These are phyloP conservation scores for Glonium stellatum DNA, from an alignment of 495 filamentous ascomycete genomes.

Conservation along the genomic window DNA sequence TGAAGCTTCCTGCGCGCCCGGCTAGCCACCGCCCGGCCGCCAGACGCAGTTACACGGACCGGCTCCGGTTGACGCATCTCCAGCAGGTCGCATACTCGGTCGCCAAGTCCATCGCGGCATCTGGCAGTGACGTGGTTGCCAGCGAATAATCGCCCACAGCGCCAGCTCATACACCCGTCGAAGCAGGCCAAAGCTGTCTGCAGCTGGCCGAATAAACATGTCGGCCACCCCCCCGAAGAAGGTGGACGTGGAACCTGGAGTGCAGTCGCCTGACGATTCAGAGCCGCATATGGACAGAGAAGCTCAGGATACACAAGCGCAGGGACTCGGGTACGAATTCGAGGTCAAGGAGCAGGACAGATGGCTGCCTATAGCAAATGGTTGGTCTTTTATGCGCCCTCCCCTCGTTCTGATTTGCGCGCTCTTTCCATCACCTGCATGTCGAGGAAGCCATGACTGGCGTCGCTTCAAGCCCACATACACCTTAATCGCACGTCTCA, in stretches of 20 bases:
- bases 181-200: slow-evolving; percentile 43
- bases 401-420: slow-evolving; percentile 46
- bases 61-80: slow-evolving; percentile 3
- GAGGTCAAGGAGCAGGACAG: slow-evolving; percentile 99
- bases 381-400: slow-evolving; percentile 56
- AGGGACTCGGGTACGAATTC: slow-evolving; percentile 76
- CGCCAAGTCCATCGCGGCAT: slow-evolving; percentile 10
- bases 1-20: slow-evolving; percentile 11
- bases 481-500: slow-evolving; percentile 40
- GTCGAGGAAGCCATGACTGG: slow-evolving; percentile 39
- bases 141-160: slow-evolving; percentile 35
- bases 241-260: slow-evolving; percentile 81
- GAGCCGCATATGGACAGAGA: slow-evolving; percentile 63
- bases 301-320: slow-evolving; percentile 55
- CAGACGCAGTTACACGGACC: slow-evolving; percentile 17
- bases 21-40: slow-evolving; percentile 21
- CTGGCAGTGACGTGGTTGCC: slow-evolving; percentile 32
- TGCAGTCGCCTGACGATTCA: slow-evolving; percentile 85
- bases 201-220: slow-evolving; percentile 72
- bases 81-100: slow-evolving; percentile 22
- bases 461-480: slow-evolving; percentile 43
- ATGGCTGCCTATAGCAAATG: slow-evolving; percentile 99
- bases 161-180: slow-evolving; percentile 29
- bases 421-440: slow-evolving; percentile 47
- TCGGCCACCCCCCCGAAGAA: slow-evolving; percentile 85